phyloP scores from a whole-genome alignment of 371 early-diverging fungal genomes.

The Mucor racemosus region DNA sequence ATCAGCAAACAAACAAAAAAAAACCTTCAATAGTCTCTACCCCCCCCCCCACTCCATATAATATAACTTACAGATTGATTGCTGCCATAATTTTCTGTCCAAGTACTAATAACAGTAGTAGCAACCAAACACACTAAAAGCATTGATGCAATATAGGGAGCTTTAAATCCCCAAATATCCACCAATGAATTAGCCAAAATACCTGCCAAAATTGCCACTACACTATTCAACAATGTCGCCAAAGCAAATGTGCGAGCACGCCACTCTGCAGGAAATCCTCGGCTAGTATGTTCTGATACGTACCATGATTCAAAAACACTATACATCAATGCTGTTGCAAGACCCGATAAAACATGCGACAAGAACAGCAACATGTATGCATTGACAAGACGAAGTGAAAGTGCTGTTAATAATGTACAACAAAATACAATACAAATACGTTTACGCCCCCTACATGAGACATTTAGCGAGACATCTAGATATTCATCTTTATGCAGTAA shows the following conservation, averaged over 20 bases:
- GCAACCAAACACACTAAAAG: conserved; percentile 53
- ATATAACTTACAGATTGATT: conserved; percentile 28
- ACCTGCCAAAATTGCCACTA: conserved; percentile 78
- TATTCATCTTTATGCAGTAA: background rate
- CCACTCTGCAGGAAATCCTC: conserved; percentile 61
- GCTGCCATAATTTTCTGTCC: conserved; percentile 79
- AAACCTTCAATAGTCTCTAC: too few species aligned
- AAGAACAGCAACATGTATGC: conserved; percentile 59
- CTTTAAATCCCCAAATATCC: conserved; percentile 55
- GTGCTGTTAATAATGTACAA: conserved; percentile 57
- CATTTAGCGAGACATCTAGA: background rate
- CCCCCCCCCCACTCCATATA: too few species aligned
- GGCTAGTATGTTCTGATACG: conserved; percentile 69
- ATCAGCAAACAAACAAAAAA: background rate
- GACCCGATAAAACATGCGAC: conserved; percentile 72
- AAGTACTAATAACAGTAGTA: conserved; percentile 53
- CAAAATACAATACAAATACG: conserved; percentile 69
- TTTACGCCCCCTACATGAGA: conserved; percentile 63
- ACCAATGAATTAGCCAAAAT: conserved; percentile 67
- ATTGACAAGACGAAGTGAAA: conserved; percentile 59
- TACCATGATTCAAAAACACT: conserved; percentile 86
- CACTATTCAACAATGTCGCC: conserved; percentile 71
- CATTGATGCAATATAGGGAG: conserved; percentile 69
- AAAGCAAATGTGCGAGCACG: conserved; percentile 73
- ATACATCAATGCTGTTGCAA: conserved; percentile 71